Percentiles rank a stretch among this genome's conserved stretches.
phyloP scores from a whole-genome alignment of 2,329 filamentous ascomycete species.

The Calonectria pseudoreteaudii region DNA sequence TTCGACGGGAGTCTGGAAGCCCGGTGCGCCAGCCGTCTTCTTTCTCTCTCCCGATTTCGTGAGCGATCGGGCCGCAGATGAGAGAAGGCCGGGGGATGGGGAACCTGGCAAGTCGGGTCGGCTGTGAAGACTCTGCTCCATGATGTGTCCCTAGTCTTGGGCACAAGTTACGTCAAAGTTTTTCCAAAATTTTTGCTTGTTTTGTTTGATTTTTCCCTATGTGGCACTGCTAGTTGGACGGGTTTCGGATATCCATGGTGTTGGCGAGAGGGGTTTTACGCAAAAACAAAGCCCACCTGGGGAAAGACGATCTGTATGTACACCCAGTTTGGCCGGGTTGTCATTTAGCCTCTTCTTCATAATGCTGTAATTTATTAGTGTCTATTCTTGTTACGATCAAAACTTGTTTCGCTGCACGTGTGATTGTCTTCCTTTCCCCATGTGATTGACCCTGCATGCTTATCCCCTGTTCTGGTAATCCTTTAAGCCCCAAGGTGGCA shows the following conservation, averaged over 20 bases:
- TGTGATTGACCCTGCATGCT: not conserved
- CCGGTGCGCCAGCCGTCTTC: constrained; percentile 21
- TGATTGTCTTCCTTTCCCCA: not conserved
- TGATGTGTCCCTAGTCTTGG: constrained; percentile 21
- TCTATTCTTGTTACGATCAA: constrained; percentile 42
- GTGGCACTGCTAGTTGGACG: constrained; percentile 31
- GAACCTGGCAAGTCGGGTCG: constrained; percentile 18
- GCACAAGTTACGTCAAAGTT: constrained; percentile 21
- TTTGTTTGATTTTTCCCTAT: constrained; percentile 28
- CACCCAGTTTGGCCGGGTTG: constrained; percentile 41
- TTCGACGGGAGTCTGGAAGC: constrained; percentile 29
- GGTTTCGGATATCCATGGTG: constrained; percentile 26
- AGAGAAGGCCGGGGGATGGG: constrained; percentile 22
- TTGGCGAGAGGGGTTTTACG: constrained; percentile 24
- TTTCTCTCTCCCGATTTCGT: constrained; percentile 15
- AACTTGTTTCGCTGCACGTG: not conserved
- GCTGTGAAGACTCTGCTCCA: constrained; percentile 32
- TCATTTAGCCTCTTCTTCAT: constrained; percentile 55
- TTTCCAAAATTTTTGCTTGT: constrained; percentile 22
- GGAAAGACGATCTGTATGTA: constrained; percentile 40
- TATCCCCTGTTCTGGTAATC: not conserved
- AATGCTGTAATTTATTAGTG: constrained; percentile 60
- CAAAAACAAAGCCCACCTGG: constrained; percentile 18
- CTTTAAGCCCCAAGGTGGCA: not conserved
- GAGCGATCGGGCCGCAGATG: constrained; percentile 16